Evolutionary conservation across 2,329 filamentous ascomycete species (phyloP).

Genomic region (Sphaceloma murrayae): DNA sequence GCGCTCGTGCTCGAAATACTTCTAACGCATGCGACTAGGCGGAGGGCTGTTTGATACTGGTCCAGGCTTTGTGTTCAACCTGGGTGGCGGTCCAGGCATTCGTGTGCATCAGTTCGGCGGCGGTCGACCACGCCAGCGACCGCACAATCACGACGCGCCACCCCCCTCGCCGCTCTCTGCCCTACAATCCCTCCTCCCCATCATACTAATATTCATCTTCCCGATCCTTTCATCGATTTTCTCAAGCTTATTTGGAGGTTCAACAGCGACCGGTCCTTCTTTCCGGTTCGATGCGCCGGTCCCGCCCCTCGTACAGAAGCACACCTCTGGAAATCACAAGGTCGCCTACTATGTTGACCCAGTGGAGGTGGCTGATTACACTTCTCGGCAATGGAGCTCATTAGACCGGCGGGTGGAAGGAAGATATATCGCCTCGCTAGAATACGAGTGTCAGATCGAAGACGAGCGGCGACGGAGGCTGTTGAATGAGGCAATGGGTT

Average conservation of each 20-base stretch:
- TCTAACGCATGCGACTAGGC: constrained; percentile 27
- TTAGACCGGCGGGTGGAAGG: constrained; percentile 72
- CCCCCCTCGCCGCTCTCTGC: constrained; percentile 42
- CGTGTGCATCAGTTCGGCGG: constrained; percentile 95
- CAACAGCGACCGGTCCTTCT: constrained; percentile 50
- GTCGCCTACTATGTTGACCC: constrained; percentile 83
- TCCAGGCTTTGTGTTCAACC: constrained; percentile 89
- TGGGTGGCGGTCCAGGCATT: constrained; percentile 74
- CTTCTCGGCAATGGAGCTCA: constrained; percentile 56
- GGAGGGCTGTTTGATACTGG: constrained; percentile 60
- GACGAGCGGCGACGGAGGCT: constrained; percentile 54
- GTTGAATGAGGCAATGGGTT: constrained; percentile 71
- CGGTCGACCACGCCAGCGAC: constrained; percentile 62
- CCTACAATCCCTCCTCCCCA: constrained; percentile 52
- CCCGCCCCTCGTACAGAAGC: constrained; percentile 63
- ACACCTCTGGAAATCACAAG: constrained; percentile 59
- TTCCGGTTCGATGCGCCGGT: constrained; percentile 66
- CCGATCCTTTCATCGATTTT: constrained; percentile 71
- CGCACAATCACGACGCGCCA: constrained; percentile 48
- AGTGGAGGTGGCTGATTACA: constrained; percentile 61
- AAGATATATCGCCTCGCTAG: constrained; percentile 58
- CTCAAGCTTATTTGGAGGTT: constrained; percentile 58
- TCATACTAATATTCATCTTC: constrained; percentile 80
- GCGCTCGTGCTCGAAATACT: constrained; percentile 11
- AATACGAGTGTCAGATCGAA: constrained; percentile 66